These are phyloP conservation scores for Marchantia paleacea DNA, from an alignment of 225 moss, liverwort and hornwort species.

Conservation along the genomic window DNA sequence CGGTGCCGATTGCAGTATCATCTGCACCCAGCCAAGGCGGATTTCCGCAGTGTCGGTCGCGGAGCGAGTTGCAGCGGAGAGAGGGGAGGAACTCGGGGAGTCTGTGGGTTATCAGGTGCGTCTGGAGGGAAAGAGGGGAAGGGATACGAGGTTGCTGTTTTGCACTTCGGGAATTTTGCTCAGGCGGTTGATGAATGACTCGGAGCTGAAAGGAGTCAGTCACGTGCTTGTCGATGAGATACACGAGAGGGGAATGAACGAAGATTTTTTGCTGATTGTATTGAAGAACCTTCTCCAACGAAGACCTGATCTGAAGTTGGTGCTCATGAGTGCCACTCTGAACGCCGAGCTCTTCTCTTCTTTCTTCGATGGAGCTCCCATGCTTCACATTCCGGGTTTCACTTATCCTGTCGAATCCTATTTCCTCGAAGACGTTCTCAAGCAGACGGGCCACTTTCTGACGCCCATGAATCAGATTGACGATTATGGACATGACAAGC, in stretches of 20 bases:
- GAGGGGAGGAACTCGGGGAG: slow-evolving; percentile 86
- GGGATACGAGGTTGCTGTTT: slow-evolving; percentile 77
- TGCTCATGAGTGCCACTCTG: slow-evolving; percentile 98
- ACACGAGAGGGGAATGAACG: slow-evolving; percentile 99
- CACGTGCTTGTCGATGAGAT: slow-evolving; percentile 98
- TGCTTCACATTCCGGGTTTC: slow-evolving; percentile 88
- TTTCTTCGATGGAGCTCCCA: slow-evolving; percentile 74
- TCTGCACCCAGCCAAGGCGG: slow-evolving; percentile 97
- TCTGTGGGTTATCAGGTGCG: slow-evolving; percentile 95
- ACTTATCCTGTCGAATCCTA: slow-evolving; percentile 74
- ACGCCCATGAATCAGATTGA: slow-evolving; percentile 86
- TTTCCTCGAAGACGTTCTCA: slow-evolving; percentile 74
- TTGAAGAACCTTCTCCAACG: slow-evolving; percentile 80
- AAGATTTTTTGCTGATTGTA: slow-evolving; percentile 88
- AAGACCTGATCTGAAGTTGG: slow-evolving; percentile 74
- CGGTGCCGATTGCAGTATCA: slow-evolving; percentile 81
- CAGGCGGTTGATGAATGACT: slow-evolving; percentile 80
- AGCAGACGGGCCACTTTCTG: slow-evolving; percentile 61
- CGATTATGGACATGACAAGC: slow-evolving; percentile 90
- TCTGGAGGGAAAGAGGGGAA: slow-evolving; percentile 85
- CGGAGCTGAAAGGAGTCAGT: slow-evolving; percentile 83
- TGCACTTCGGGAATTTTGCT: slow-evolving; percentile 94
- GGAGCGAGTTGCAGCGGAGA: slow-evolving; percentile 95
- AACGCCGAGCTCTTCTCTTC: slow-evolving; percentile 96
- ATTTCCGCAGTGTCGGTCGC: slow-evolving; percentile 96